Base-by-base conservation (phyloP, 2,329 filamentous ascomycete genomes). In the Neonectria punicea region DNA sequence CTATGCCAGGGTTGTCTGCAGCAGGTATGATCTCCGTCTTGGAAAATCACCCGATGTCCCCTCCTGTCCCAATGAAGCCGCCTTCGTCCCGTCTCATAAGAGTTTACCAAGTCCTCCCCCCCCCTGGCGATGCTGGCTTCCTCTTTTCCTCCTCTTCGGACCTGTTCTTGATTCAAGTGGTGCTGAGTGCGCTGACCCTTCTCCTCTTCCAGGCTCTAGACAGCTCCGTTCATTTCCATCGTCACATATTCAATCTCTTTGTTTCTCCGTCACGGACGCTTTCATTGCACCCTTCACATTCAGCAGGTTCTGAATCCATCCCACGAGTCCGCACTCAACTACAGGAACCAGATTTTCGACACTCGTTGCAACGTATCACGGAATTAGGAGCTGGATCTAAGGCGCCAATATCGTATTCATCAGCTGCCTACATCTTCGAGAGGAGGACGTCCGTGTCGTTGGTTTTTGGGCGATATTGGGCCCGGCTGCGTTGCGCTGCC, bases 251-350 rank as follows among this genome's bases (percentile, higher is more conserved):
- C 47, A 28, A n/a, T 79, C 72, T 73, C 74, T 72, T 68, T 74
- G 7, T 44, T 61, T 60, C 46, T 56, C 59, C 58, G 61, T 60
- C 58, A 55, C 63, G 53, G 61, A 58, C 61, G 49, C 47, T 50
- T 58, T 49, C 34, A 53, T 63, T 55, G 8, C 14, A 14, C 41
- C 13, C 30, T 22, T 32, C 43, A 53, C 39, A 63, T 86, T 86
- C 84, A 86, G 84, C 84, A 82, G 84, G 84, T 79, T 85, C 84
- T 86, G 85, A 86, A 85, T 81, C 36, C 18, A 46, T 18, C 25
- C 47, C 11, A 11, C 49, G 4, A 32, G 25, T 22, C 30, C n/a
- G n/a, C 49, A 20, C 49, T 18, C 16, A 13, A 13, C 49, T 30
- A 11, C 11, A 46, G 25, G 4, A 25, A 18, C 28, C 25, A 14